These are phyloP conservation scores for Lactuca saligna DNA, from an alignment of 129 eudicot genomes.

Conservation along the genomic window DNA sequence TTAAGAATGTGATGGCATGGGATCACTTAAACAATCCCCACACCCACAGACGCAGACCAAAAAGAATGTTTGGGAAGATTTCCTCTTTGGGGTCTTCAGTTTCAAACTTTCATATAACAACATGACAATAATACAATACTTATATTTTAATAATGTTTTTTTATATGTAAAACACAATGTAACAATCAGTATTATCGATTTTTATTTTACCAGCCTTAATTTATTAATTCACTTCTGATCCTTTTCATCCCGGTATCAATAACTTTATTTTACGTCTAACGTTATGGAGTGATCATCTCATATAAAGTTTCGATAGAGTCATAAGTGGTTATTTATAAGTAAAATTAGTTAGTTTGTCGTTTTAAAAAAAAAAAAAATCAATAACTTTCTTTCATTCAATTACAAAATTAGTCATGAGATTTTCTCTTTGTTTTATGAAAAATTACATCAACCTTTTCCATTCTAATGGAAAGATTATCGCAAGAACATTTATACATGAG, in stretches of 20 bases:
- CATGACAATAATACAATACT: constrained; percentile 2
- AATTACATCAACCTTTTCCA: too few species aligned
- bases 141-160: constrained; percentile 8
- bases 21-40: constrained; percentile 33
- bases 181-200: constrained; percentile 7
- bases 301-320: too few species aligned
- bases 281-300: too few species aligned
- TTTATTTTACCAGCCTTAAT: constrained; percentile 22
- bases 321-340: too few species aligned
- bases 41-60: constrained; percentile 38
- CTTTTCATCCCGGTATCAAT: constrained; percentile 10
- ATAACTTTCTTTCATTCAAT: neutral
- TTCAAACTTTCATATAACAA: constrained; percentile 29
- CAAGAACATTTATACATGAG: too few species aligned
- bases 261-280: neutral
- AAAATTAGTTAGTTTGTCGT: too few species aligned
- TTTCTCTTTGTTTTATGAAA: too few species aligned
- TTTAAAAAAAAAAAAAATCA: too few species aligned
- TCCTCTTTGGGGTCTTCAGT: constrained; percentile 31
- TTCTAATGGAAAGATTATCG: too few species aligned
- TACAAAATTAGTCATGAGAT: neutral
- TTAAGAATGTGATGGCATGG: constrained; percentile 48
- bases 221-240: neutral
- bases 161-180: neutral
- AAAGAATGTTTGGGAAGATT: constrained; percentile 41